Evolutionary conservation across 179 eudicot species (phyloP), one percentile per base, ranked within the genome.

Genomic region (Beta lomatogona): DNA sequence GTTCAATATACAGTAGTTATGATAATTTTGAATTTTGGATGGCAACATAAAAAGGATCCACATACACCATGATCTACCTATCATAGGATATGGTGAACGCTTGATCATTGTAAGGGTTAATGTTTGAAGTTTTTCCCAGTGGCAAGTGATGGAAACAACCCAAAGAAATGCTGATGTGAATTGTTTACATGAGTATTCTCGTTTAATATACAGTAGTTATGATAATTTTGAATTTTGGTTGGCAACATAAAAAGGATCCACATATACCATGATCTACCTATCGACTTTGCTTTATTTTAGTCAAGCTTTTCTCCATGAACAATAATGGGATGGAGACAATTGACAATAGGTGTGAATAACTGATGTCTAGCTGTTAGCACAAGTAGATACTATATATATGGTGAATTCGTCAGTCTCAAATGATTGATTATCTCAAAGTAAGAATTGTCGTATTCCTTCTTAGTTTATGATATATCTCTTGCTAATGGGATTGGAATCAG

Each of bases 291-390:
- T 14, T 53, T 13, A 7, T 25, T 25, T 61, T 9, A 9, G 12
- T 36, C 11, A 15, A 22, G 61, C 76, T 52, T 28, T 48, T 52
- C 77, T 22, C 63, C 16, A 73, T 54, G 77, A 73, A 73, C 44
- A 25, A 54, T 25, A 15, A 73, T 54, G 77, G 36, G 61, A 53
- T 10, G 4, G 73, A 73, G 61, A 16, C 77, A 73, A 53, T 11
- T 12, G 1, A 10, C 14, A 16, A 1, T 15, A 3, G 48, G 13
- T 74, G 65, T 31, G 36, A 74, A 74, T 55, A 22, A 54, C 21
- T 57, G 50, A 53, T 57, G 7, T 6, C 6, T 15, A 74, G 45
- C 28, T 25, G 55, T 69, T 5, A 36, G 21, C 63, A 53, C 46
- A 25, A 21, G 31, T 15, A 25, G 45, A 41, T 75, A 75, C 41